These are phyloP conservation scores for Cercospora brassicicola DNA, from an alignment of 2,329 filamentous ascomycete species.

Conservation along the genomic window DNA sequence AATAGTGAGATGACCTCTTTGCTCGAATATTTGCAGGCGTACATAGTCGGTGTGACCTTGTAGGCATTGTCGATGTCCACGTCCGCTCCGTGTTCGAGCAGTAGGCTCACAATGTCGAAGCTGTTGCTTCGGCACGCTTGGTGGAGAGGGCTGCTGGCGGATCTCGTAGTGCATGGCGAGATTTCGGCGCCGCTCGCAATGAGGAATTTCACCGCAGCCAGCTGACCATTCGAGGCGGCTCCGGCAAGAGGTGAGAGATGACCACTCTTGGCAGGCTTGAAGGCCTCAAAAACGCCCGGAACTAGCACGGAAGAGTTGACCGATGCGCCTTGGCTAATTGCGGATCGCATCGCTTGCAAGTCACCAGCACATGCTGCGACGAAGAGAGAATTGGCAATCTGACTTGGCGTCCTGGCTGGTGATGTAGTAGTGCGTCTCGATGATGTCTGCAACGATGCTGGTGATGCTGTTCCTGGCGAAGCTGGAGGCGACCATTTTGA, in stretches of 20 bases:
- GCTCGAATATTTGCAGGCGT: slow-evolving; percentile 36
- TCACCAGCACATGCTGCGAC: slow-evolving; percentile 36
- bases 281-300: slow-evolving; percentile 35
- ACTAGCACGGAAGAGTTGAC: slow-evolving; percentile 33
- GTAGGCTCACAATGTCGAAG: slow-evolving; percentile 30
- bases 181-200: slow-evolving; percentile 34
- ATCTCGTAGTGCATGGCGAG: slow-evolving; percentile 32
- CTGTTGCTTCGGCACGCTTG: slow-evolving; percentile 36
- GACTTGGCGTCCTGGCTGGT: slow-evolving; percentile 9
- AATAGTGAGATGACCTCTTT: slow-evolving; percentile 31
- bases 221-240: slow-evolving; percentile 35
- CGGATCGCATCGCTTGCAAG: slow-evolving; percentile 30
- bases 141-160: slow-evolving; percentile 36
- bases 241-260: slow-evolving; percentile 37
- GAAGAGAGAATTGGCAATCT: slow-evolving; percentile 33
- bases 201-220: slow-evolving; percentile 32
- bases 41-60: slow-evolving; percentile 38
- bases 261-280: slow-evolving; percentile 39
- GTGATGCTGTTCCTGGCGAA: slow-evolving; percentile 35
- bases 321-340: slow-evolving; percentile 33
- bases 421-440: slow-evolving; percentile 18
- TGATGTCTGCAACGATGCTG: slow-evolving; percentile 20
- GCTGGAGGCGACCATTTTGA: slow-evolving; percentile 37
- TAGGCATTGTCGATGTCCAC: slow-evolving; percentile 35
- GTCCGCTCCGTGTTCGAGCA: slow-evolving; percentile 34